Evolutionary conservation across 768 basidiomycete genomes (phyloP).

Genomic region (Coprinopsis marcescibilis): DNA sequence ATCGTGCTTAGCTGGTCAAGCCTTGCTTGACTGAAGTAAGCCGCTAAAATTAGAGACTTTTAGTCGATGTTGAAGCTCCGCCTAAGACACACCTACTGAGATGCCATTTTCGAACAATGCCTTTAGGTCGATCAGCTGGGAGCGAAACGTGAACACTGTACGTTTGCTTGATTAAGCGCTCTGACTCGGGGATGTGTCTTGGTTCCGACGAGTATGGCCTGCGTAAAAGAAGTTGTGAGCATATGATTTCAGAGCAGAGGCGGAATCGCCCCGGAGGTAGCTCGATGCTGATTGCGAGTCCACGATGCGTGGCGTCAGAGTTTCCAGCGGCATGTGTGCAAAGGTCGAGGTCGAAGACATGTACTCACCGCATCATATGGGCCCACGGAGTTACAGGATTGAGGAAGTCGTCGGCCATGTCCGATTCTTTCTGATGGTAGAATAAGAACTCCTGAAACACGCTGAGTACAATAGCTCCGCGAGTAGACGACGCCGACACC

Average conservation of each 20-base stretch:
- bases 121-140: conserved; percentile 44
- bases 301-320: conserved; percentile 12
- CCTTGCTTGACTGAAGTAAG: conserved; percentile 78
- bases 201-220: conserved; percentile 29
- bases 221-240: conserved; percentile 20
- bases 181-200: conserved; percentile 43
- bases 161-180: conserved; percentile 76
- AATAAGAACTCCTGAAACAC: conserved; percentile 66
- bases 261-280: conserved; percentile 11
- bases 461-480: neutral
- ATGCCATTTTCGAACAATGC: conserved; percentile 72
- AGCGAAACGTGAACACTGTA: conserved; percentile 75
- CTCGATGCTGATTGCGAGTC: conserved; percentile 5
- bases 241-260: conserved; percentile 13
- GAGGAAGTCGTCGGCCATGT: conserved; percentile 46
- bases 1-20: conserved; percentile 68
- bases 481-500: neutral
- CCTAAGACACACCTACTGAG: conserved; percentile 48
- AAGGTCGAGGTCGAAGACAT: too few species aligned
- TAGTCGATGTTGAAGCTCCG: conserved; percentile 21
- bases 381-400: conserved; percentile 70
- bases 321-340: conserved; percentile 4
- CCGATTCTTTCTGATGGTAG: conserved; percentile 76
- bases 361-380: conserved; percentile 59
- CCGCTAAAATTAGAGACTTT: conserved; percentile 43